phyloP scores from a whole-genome alignment of 495 filamentous ascomycete genomes.

The Penicillium daleae region DNA sequence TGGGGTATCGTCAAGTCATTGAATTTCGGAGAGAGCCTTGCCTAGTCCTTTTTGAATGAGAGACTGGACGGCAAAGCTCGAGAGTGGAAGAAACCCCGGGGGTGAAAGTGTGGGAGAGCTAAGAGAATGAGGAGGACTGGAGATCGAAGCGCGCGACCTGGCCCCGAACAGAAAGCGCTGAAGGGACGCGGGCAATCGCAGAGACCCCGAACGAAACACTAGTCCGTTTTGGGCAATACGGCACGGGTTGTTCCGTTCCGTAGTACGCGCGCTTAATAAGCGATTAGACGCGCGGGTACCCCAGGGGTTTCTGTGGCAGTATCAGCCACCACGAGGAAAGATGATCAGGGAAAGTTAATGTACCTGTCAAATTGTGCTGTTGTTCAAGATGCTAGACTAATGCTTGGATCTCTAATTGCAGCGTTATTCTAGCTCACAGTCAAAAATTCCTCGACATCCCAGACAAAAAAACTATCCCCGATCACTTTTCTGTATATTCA shows the following conservation, averaged over 20 bases:
- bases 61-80: conserved; percentile 57
- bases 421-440: not conserved
- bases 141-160: conserved; percentile 42
- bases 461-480: no score
- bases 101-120: conserved; percentile 42
- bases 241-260: conserved; percentile 36
- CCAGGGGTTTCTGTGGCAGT: not conserved
- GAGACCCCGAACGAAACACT: conserved; percentile 50
- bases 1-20: conserved; percentile 45
- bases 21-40: conserved; percentile 52
- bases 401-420: not conserved
- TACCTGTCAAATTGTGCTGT: not conserved
- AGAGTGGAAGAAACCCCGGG: conserved; percentile 54
- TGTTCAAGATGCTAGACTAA: not conserved
- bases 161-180: conserved; percentile 41
- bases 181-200: conserved; percentile 41
- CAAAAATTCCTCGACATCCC: no score
- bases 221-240: conserved; percentile 42
- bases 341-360: no score
- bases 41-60: conserved; percentile 52
- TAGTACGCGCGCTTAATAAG: not conserved
- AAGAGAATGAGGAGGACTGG: conserved; percentile 51
- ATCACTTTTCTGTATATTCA: not conserved
- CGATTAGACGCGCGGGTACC: conserved; percentile 14
- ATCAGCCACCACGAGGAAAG: no score